Conservation (phyloP, 768 basidiomycete genomes). For the Hygrocybe coccinea region DNA sequence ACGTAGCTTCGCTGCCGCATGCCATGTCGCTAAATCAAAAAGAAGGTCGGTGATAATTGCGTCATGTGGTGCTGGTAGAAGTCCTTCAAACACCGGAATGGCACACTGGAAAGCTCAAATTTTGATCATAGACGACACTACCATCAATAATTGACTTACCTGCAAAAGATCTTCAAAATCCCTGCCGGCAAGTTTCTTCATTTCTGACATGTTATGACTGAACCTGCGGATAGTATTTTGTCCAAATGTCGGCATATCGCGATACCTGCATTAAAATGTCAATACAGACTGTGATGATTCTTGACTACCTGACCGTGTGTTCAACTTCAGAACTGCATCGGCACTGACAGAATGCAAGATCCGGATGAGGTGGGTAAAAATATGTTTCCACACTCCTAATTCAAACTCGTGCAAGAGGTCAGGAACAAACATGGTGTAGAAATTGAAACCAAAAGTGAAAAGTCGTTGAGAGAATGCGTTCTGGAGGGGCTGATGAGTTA, state of each 20-base stretch:
- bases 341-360: too few relatives aligned
- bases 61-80: constrained; percentile 24
- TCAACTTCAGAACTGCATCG: too few relatives aligned
- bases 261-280: constrained; percentile 16
- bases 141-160: constrained; percentile 16
- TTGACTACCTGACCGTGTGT: constrained; percentile 17
- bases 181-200: constrained; percentile 33
- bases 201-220: constrained; percentile 29
- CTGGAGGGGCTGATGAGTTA: too few relatives aligned
- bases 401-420: too few relatives aligned
- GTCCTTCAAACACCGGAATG: constrained; percentile 31
- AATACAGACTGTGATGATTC: neutral
- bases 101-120: constrained; percentile 25
- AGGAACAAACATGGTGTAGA: too few relatives aligned
- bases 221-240: constrained; percentile 34
- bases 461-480: too few relatives aligned
- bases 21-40: constrained; percentile 29
- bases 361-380: too few relatives aligned
- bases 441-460: too few relatives aligned
- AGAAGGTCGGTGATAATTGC: constrained; percentile 23
- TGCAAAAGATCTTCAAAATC: constrained; percentile 38
- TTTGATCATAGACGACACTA: neutral
- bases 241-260: constrained; percentile 27
- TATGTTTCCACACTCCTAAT: too few relatives aligned
- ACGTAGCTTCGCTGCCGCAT: constrained; percentile 19